A percentile compares a stretch with the other conserved stretches of the same genome.
Conservation (phyloP, 208 protist genomes). For the Crithidia brevicula region DNA sequence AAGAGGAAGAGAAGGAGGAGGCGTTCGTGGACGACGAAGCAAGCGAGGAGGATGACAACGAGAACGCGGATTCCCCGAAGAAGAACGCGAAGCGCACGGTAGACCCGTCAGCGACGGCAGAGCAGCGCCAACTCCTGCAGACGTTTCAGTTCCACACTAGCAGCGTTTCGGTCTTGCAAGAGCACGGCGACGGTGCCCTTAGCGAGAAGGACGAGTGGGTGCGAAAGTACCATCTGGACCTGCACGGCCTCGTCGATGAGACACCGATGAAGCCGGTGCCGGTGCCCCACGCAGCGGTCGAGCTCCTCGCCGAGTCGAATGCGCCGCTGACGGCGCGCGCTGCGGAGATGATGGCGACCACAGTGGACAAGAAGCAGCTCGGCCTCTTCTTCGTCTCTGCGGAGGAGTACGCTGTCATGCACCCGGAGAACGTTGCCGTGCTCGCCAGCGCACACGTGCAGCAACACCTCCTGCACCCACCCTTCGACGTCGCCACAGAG, state of each 20-base stretch:
- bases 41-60: constrained; percentile 11
- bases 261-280: constrained; percentile 47
- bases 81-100: constrained; percentile 13
- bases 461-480: constrained; percentile 52
- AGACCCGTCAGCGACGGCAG: constrained; percentile 29
- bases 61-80: constrained; percentile 27
- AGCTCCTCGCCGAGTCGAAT: constrained; percentile 42
- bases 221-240: constrained; percentile 70
- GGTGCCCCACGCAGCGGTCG: constrained; percentile 29
- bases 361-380: constrained; percentile 31
- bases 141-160: constrained; percentile 40
- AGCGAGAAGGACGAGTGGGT: constrained; percentile 57
- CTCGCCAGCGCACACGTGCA: constrained; percentile 52
- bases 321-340: constrained; percentile 23
- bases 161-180: constrained; percentile 35
- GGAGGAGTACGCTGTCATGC: constrained; percentile 44
- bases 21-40: constrained; percentile 29
- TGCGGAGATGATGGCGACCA: constrained; percentile 8
- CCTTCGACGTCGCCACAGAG: constrained; percentile 42
- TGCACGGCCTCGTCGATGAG: constrained; percentile 50
- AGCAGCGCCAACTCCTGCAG: constrained; percentile 34
- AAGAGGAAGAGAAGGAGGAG: constrained; percentile 25
- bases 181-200: constrained; percentile 52
- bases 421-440: constrained; percentile 58
- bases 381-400: constrained; percentile 47